Percentiles rank a stretch among this genome's conserved stretches.
Evolutionary conservation across 2,329 filamentous ascomycete species (phyloP).

Genomic region (Cladosporium sp.): DNA sequence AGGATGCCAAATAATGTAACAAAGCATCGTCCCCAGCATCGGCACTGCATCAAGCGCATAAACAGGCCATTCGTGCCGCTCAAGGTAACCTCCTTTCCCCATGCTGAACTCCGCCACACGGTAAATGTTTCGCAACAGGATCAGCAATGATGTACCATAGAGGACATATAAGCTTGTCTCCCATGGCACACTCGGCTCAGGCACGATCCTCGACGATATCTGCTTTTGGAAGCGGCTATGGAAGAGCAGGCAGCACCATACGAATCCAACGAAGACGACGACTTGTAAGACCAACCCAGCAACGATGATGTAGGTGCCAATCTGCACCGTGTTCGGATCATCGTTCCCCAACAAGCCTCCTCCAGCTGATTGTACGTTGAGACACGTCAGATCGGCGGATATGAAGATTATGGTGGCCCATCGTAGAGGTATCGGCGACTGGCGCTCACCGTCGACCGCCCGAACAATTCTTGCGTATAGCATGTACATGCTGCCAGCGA

Average conservation of each 20-base stretch:
- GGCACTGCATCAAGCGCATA: background rate
- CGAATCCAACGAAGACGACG: background rate
- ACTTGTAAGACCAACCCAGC: background rate
- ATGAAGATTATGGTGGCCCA: background rate
- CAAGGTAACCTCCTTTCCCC: conserved; percentile 2
- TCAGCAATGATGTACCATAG: background rate
- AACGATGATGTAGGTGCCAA: conserved; percentile 1
- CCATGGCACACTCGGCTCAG: too few species aligned
- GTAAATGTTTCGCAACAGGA: conserved; percentile 5
- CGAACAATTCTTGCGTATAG: conserved; percentile 1
- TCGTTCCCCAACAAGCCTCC: background rate
- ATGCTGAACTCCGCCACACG: conserved; percentile 2
- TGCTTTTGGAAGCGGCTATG: background rate
- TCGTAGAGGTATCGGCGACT: background rate
- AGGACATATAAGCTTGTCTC: background rate
- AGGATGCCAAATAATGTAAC: too few species aligned
- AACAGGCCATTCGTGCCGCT: conserved; percentile 1
- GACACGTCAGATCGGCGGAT: background rate
- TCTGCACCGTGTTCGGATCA: background rate
- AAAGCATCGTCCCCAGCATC: too few species aligned
- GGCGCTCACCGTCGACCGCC: background rate
- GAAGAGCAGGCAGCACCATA: background rate
- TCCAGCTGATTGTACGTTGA: conserved; percentile 6
- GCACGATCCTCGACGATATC: background rate
- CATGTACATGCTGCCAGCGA: conserved; percentile 11